Base-by-base conservation (phyloP, 768 basidiomycete species). In the Suillus fuscotomentosus region DNA sequence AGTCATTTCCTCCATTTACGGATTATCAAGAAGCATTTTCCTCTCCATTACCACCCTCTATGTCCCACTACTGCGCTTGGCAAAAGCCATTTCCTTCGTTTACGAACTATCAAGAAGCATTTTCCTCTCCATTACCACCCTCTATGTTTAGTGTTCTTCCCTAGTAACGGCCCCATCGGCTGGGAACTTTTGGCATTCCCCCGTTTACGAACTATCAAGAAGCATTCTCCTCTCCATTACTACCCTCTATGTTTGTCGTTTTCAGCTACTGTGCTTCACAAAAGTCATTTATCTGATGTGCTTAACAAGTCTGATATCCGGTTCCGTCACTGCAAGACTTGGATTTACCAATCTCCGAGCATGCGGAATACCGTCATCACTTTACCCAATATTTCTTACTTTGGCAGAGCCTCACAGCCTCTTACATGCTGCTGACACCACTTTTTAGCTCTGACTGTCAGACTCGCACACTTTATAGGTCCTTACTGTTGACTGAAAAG, bases 311-410 rank as follows among this genome's bases (percentile, higher is more conserved):
- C 97, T 0, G 98, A 97, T 68, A 91, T 98, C 51, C 99, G 97
- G 77, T 99, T 99, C 84, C 88, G 96, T 41, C 85, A 95, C 65
- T 89, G 96, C 62, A 96, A 99, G 74, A 89, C 91, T 76, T 97
- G 98, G 74, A 88, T 92, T 5, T 85, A n/a, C 45, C 45, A 45
- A 47, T 47, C 7, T 20, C 10, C 7, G 20, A 7, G 11, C 47
- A 48, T 48, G 10, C 13, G 47, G 47, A 22, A 48, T 48, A 11
- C 47, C 1, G 13, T 48, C 47, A 24, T 17, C 22, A 14, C 47
- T 48, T 41, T 48, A 48, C n/a, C 47, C 11, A 48, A 48, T 7
- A 11, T 48, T 22, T 17, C 22, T 14, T 48, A 48, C 22, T 48
- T 48, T 11, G 22, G 47, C 5, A 48, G 47, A 48, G 47, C 47